These are phyloP conservation scores for Leptomonas pyrrhocoris DNA, from an alignment of 208 protist genomes.

Conservation along the genomic window DNA sequence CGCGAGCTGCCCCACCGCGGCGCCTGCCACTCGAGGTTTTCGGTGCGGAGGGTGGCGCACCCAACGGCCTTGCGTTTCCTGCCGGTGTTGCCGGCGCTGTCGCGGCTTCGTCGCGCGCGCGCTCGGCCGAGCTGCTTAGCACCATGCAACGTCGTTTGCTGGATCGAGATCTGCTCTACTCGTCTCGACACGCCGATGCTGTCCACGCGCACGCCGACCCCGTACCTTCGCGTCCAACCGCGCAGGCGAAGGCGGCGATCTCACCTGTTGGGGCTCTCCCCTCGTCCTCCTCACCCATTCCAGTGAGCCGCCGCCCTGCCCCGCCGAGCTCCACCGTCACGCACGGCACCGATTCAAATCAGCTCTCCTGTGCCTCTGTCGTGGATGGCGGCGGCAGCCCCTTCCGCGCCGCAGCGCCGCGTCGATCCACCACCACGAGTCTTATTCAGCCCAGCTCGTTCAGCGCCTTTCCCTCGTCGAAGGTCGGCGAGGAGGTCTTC, in stretches of 20 bases:
- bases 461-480: not conserved
- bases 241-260: no score
- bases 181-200: not conserved
- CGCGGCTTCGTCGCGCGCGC: conserved; percentile 7
- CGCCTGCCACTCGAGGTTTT: not conserved
- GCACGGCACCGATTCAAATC: not conserved
- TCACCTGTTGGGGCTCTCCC: no score
- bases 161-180: not conserved
- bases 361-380: not conserved
- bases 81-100: not conserved
- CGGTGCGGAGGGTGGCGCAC: no score
- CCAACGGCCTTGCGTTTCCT: not conserved
- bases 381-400: not conserved
- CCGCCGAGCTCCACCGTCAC: not conserved
- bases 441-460: not conserved
- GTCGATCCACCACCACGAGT: conserved; percentile 9
- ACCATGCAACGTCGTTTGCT: conserved; percentile 12
- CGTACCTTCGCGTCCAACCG: no score
- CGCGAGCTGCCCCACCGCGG: not conserved
- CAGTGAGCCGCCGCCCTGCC: not conserved
- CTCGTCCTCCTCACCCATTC: not conserved
- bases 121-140: conserved; percentile 27
- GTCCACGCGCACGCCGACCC: no score
- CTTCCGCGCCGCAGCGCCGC: not conserved
- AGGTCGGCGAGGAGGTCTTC: conserved; percentile 9